Base-by-base conservation (phyloP, 495 filamentous ascomycete genomes). In the Penicillium atrosanguineum region DNA sequence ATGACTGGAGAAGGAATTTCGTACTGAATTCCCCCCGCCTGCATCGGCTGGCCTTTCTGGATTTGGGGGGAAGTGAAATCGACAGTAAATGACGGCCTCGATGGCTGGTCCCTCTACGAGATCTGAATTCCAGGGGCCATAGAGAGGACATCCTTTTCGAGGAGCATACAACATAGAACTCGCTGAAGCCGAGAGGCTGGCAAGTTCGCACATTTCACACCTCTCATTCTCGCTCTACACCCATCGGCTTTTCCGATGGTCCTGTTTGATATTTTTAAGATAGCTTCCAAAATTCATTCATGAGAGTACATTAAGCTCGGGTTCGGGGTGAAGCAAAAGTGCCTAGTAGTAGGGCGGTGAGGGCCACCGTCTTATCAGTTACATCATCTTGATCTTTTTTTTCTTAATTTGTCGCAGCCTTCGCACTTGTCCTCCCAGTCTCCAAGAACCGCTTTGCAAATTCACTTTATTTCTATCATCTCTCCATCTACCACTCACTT, bases 1-100 rank as follows among this genome's bases (percentile, higher is more conserved):
- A 70, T 96, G 90, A 96, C 87, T 91, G 40, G 75, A 81, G 4
- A 67, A 82, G 61, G 86, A 89, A 64, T 64, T 89, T 18, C 77
- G 85, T 57, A 77, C 74, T 26, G 86, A 89, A 72, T 79, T 72
- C 40, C 52, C 64, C 31, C 52, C 44, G 19, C 50, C 61, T 21
- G 46, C 50, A 34, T 52, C 57, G 46, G 38, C 47, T 50, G 51
- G 56, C 48, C 48, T 50, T 50, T 26, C 47, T 28, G 47, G 39
- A 45, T 36, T 43, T 45, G 39, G 21, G 51, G 38, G 40, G 34
- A 55, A 20, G 29, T 44, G 38, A 45, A 23, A 15, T 56, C 53
- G 21, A 49, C 12, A 28, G 37, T 57, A 20, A 53, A 67, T 53
- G 63, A 74, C 36, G 51, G 57, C 57, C 60, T 71, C 42, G 69